These are phyloP conservation scores for Pleurotus djamor DNA, from an alignment of 768 basidiomycete genomes.

Conservation along the genomic window DNA sequence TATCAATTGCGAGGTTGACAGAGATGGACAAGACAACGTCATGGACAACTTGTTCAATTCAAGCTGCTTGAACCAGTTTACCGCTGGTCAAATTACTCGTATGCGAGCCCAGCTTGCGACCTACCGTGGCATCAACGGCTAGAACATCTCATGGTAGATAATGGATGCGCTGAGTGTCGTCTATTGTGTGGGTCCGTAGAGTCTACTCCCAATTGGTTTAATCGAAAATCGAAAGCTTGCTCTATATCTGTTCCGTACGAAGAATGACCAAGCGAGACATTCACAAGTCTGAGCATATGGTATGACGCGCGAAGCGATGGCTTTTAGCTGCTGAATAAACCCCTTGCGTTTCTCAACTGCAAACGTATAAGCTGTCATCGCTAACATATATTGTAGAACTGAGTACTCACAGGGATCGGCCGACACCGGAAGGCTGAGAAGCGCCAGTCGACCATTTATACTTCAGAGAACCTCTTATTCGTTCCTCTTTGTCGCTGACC, in stretches of 20 bases:
- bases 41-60: conserved; percentile 53
- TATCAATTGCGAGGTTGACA: neutral
- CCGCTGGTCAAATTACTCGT: conserved; percentile 40
- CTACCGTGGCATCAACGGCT: conserved; percentile 35
- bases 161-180: neutral
- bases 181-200: too few species aligned
- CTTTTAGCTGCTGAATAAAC: too few species aligned
- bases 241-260: too few species aligned
- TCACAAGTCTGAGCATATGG: too few species aligned
- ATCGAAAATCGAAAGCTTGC: too few species aligned
- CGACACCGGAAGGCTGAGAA: conserved; percentile 27
- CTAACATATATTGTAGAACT: too few species aligned
- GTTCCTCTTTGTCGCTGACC: conserved; percentile 58
- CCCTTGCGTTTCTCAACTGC: too few species aligned
- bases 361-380: too few species aligned
- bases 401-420: neutral
- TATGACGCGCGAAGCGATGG: too few species aligned
- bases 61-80: conserved; percentile 52
- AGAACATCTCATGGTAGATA: neutral
- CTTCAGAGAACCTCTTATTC: conserved; percentile 71
- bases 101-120: conserved; percentile 38
- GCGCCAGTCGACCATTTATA: conserved; percentile 68
- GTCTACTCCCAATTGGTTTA: too few species aligned
- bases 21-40: conserved; percentile 34
- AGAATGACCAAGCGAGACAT: too few species aligned